These are phyloP conservation scores for Globisporangium carolinianum DNA, from an alignment of 352 stramenopile genomes.

Conservation along the genomic window DNA sequence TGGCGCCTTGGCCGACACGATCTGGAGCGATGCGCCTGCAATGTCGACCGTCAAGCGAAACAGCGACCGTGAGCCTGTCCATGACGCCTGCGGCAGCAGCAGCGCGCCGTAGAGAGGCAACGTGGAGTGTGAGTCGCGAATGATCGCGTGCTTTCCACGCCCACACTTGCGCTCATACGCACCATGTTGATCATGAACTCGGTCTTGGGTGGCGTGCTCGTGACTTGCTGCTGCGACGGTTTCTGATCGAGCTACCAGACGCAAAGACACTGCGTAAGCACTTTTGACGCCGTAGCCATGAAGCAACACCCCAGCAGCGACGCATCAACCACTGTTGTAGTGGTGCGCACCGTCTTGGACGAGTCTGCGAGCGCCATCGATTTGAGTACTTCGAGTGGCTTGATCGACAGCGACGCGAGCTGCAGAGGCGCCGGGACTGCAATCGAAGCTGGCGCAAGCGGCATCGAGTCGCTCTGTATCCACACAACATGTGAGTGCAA, in stretches of 20 bases:
- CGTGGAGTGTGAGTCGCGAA: no score
- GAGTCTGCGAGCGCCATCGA: slow-evolving; percentile 5
- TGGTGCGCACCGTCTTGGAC: slow-evolving; percentile 8
- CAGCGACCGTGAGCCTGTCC: slow-evolving; percentile 33
- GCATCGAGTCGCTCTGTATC: not conserved
- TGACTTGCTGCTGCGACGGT: not conserved
- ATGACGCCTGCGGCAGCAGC: slow-evolving; percentile 21
- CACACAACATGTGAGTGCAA: no score
- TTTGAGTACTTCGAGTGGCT: slow-evolving; percentile 17
- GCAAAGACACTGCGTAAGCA: no score
- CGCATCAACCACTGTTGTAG: not conserved
- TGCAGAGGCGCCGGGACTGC: slow-evolving; percentile 1
- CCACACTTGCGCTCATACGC: not conserved
- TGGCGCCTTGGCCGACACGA: slow-evolving; percentile 20
- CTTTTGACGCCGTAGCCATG: no score
- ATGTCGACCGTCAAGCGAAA: slow-evolving; percentile 30
- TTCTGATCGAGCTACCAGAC: not conserved
- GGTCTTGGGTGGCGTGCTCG: slow-evolving; percentile 6
- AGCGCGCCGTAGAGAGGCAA: not conserved
- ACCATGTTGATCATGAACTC: slow-evolving; percentile 50
- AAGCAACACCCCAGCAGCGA: no score
- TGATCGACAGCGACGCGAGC: slow-evolving; percentile 18
- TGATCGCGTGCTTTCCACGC: no score
- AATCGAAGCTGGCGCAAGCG: not conserved
- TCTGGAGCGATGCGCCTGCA: slow-evolving; percentile 13